Conservation (phyloP, 2,329 filamentous ascomycete species). For the Fusarium anthophilum region DNA sequence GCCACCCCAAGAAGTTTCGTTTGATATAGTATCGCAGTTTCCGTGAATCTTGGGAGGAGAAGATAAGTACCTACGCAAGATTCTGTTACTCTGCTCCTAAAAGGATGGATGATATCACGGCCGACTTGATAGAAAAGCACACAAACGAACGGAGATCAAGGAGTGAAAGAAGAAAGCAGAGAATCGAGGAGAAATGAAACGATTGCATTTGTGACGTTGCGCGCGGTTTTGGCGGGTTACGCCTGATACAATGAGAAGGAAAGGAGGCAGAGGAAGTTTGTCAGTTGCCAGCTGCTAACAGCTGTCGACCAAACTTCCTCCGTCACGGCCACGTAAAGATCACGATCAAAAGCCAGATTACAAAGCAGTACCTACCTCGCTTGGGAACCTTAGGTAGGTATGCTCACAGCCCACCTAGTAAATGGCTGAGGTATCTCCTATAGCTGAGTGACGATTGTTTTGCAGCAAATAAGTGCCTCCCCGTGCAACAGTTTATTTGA, state of each 20-base stretch:
- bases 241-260: neutral
- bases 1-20: neutral
- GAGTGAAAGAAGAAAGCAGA: neutral
- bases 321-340: neutral
- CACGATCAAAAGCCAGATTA: neutral
- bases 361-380: neutral
- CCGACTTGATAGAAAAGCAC: neutral
- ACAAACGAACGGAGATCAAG: neutral
- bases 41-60: slow-evolving; percentile 25
- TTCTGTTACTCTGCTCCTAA: neutral
- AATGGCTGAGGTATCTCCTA: neutral
- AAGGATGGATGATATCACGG: neutral
- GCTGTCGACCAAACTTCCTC: slow-evolving; percentile 22
- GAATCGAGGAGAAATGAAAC: neutral
- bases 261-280: slow-evolving; percentile 2
- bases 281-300: slow-evolving; percentile 21
- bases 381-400: neutral
- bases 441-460: slow-evolving; percentile 4
- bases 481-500: neutral
- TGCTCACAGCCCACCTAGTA: neutral
- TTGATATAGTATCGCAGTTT: slow-evolving; percentile 22
- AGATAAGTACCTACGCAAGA: neutral
- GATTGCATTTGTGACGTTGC: slow-evolving; percentile 10
- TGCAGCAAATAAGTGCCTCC: neutral
- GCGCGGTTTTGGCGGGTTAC: slow-evolving; percentile 9